Base-by-base conservation (phyloP, 345 rosid species). In the Psidium guajava region DNA sequence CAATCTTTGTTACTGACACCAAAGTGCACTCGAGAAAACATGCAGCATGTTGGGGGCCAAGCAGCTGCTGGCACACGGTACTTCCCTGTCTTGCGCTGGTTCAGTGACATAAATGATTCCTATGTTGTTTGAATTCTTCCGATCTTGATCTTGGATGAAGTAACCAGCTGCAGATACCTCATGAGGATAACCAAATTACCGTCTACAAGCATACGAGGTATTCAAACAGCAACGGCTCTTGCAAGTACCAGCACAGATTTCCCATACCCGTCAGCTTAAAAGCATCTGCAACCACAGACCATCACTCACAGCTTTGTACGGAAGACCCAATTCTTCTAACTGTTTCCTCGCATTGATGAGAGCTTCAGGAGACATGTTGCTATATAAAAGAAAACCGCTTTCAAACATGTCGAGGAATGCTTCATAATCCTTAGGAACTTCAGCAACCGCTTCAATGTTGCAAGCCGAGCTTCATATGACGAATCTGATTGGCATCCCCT, bases 201-300 rank as follows among this genome's bases (percentile, higher is more conserved):
- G 96, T 90, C 93, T 92, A 91, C 99, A 97, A 58, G 95, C 91
- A 86, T 98, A 97, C 85, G 93, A 91, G 89, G 88, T 87, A 87
- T 90, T 97, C 82, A 93, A 86, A 69, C 89, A 91, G 90, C 94
- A 95, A 91, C 98, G 95, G 57, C 86, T 93, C 91, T 92, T 95
- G 94, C 98, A 95, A 27, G 98, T 92, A 88, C 94, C 94, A 54
- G 94, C 98, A 87, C 92, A 95, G 87, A 93, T 91, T 91, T 95
- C 98, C 85, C 93, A 96, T 85, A 97, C 98, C 90, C 95, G 91
- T 87, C 94, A 96, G 90, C 93, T 94, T 84, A 97, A 92, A 83
- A 97, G 98, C 98, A 93, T 97, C 98, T 97, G 99, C 86, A 97
- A 89, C 99, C 99, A 97, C 84, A 97, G 98, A 90, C 98, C 96